A percentile compares a stretch with the other conserved stretches of the same genome.
These are phyloP conservation scores for Entomortierella lignicola DNA, from an alignment of 192 early-diverging fungal genomes.

Conservation along the genomic window DNA sequence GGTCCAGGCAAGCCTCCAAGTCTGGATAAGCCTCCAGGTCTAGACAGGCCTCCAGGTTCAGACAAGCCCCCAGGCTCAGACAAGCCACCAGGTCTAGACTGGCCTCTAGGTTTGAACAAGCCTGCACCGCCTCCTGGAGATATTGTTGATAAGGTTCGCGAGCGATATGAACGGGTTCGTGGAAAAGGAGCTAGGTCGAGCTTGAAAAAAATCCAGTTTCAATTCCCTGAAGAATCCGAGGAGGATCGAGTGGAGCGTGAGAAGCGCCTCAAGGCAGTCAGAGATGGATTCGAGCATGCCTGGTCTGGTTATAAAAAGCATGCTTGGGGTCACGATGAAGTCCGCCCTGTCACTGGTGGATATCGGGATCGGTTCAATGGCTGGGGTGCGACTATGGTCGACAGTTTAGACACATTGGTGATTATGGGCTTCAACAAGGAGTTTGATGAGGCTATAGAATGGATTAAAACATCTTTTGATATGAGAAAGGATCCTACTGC, in stretches of 20 bases:
- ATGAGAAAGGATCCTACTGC: slow-evolving; percentile 58
- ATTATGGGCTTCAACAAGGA: slow-evolving; percentile 87
- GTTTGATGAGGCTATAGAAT: slow-evolving; percentile 77
- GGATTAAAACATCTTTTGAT: slow-evolving; percentile 66
- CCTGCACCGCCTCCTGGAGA: neutral
- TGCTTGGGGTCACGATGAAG: slow-evolving; percentile 86
- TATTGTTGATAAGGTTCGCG: neutral
- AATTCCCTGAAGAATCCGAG: slow-evolving; percentile 24
- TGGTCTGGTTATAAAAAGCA: slow-evolving; percentile 83
- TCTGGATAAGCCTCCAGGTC: neutral
- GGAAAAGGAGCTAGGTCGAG: slow-evolving; percentile 20
- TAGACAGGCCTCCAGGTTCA: neutral
- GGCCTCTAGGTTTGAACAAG: neutral
- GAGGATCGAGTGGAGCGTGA: slow-evolving; percentile 31
- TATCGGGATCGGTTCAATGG: slow-evolving; percentile 59
- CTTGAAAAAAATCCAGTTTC: slow-evolving; percentile 43
- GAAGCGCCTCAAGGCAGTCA: slow-evolving; percentile 61
- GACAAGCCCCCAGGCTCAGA: too few relatives aligned
- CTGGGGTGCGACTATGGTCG: slow-evolving; percentile 83
- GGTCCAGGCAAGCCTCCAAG: neutral
- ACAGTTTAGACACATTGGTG: slow-evolving; percentile 87
- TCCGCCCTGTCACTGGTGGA: slow-evolving; percentile 53
- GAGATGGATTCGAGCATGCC: slow-evolving; percentile 70
- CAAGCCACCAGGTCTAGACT: too few relatives aligned
- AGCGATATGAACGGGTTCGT: slow-evolving; percentile 38